Percentiles rank a stretch among this genome's conserved stretches.
Evolutionary conservation across 2,329 filamentous ascomycete genomes (phyloP).

Genomic region (Basipetospora chlamydospora): DNA sequence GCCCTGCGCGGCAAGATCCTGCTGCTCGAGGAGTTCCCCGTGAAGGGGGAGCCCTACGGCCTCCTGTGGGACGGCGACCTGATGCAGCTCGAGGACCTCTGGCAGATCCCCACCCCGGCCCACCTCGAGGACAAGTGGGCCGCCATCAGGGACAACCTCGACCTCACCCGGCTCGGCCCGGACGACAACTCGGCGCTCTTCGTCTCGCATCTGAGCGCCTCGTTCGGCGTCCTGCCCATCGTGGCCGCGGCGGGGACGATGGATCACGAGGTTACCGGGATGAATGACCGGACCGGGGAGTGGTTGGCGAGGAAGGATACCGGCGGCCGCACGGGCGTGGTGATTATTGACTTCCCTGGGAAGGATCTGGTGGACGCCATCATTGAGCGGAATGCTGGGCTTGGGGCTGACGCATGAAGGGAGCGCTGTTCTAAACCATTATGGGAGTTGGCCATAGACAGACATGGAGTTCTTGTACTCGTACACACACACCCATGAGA

Average conservation of each 20-base stretch:
- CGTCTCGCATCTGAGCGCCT: slow-evolving; percentile 31
- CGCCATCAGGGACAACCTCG: slow-evolving; percentile 25
- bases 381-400: slow-evolving; percentile 23
- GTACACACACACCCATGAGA: too few relatives aligned
- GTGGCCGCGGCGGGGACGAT: slow-evolving; percentile 35
- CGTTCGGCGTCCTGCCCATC: slow-evolving; percentile 32
- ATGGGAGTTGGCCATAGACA: too few relatives aligned
- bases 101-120: slow-evolving; percentile 26
- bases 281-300: slow-evolving; percentile 33
- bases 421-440: too few relatives aligned
- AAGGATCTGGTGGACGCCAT: slow-evolving; percentile 25
- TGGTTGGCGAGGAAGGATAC: slow-evolving; percentile 21
- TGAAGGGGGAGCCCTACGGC: slow-evolving; percentile 20
- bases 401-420: too few relatives aligned
- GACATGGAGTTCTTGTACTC: too few relatives aligned
- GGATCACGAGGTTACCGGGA: slow-evolving; percentile 22
- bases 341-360: slow-evolving; percentile 36
- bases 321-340: slow-evolving; percentile 23
- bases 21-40: slow-evolving; percentile 29
- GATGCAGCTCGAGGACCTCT: slow-evolving; percentile 32
- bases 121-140: slow-evolving; percentile 32
- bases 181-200: slow-evolving; percentile 26
- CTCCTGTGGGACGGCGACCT: slow-evolving; percentile 27
- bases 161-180: slow-evolving; percentile 15
- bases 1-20: slow-evolving; percentile 29